A percentile compares a stretch with the other conserved stretches of the same genome.
Conservation (phyloP, 176 grass and related monocot genomes). For the Oryza meyeriana region DNA sequence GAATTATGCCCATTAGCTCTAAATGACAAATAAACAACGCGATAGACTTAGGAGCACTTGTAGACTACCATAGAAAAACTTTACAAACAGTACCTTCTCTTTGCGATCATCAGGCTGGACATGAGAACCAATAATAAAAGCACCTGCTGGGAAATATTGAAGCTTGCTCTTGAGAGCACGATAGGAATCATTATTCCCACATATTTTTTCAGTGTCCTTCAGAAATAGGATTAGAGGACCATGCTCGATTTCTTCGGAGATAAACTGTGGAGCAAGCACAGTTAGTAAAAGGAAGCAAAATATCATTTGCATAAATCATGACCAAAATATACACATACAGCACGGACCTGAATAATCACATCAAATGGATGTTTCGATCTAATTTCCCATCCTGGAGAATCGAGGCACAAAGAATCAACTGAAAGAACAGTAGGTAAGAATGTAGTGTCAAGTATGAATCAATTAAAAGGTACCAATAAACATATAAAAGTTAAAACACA, state of each 20-base stretch:
- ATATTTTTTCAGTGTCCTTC: constrained; percentile 86
- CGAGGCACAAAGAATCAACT: constrained; percentile 74
- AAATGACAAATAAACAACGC: constrained; percentile 9
- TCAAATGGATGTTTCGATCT: constrained; percentile 71
- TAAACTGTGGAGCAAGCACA: constrained; percentile 45
- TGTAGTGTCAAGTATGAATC: constrained; percentile 12
- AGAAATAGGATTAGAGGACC: constrained; percentile 87
- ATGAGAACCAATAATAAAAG: constrained; percentile 86
- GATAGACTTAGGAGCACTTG: background rate
- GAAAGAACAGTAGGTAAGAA: constrained; percentile 35
- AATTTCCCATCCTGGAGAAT: constrained; percentile 78
- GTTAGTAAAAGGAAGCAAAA: constrained; percentile 30
- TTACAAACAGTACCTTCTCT: constrained; percentile 60
- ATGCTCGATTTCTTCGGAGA: constrained; percentile 72
- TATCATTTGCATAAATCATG: constrained; percentile 8
- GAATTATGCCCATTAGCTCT: constrained; percentile 28
- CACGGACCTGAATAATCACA: constrained; percentile 76
- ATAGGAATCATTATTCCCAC: constrained; percentile 65
- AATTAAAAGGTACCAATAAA: constrained; percentile 23
- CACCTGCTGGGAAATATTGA: constrained; percentile 57
- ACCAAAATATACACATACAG: constrained; percentile 17
- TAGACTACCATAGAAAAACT: background rate
- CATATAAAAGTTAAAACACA: background rate
- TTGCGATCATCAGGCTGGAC: constrained; percentile 73
- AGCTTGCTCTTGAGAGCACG: constrained; percentile 80